Percentiles rank a stretch among this genome's conserved stretches.
Evolutionary conservation across 129 eudicot genomes (phyloP).

Genomic region (Rutidosis leptorrhynchoides): DNA sequence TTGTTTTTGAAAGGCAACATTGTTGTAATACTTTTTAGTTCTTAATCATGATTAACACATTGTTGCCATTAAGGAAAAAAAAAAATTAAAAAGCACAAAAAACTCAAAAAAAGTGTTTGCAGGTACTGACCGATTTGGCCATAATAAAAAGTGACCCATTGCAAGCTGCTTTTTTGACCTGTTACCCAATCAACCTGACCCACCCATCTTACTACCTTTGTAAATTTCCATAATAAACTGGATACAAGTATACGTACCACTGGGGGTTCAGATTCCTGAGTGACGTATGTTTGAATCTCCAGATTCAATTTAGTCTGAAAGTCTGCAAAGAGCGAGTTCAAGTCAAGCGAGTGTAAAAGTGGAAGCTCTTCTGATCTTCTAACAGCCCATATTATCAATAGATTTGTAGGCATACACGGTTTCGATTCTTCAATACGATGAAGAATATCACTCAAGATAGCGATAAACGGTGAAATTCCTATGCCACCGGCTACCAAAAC

Average conservation of each 20-base stretch:
- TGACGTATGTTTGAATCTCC: constrained; percentile 74
- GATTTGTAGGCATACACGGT: constrained; percentile 60
- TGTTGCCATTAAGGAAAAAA: background rate
- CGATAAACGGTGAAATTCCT: constrained; percentile 87
- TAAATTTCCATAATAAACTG: background rate
- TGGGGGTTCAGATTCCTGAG: constrained; percentile 76
- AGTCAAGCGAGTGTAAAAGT: constrained; percentile 55
- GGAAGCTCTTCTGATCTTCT: constrained; percentile 74
- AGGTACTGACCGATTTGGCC: background rate
- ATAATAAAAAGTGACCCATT: background rate
- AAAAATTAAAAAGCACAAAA: background rate
- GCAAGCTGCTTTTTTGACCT: background rate
- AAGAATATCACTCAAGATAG: constrained; percentile 70
- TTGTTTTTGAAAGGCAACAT: no score
- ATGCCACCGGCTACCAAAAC: constrained; percentile 90
- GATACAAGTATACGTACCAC: constrained; percentile 39
- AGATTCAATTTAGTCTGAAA: constrained; percentile 50
- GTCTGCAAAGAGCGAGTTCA: constrained; percentile 57
- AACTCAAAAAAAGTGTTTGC: background rate
- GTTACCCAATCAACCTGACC: background rate
- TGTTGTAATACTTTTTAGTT: background rate
- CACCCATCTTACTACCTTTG: background rate
- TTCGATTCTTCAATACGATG: constrained; percentile 51
- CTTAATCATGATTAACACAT: background rate
- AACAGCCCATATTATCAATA: constrained; percentile 74